Percentiles rank a stretch among this genome's conserved stretches.
Evolutionary conservation across 345 rosid genomes (phyloP).

Genomic region (Jatropha curcas): DNA sequence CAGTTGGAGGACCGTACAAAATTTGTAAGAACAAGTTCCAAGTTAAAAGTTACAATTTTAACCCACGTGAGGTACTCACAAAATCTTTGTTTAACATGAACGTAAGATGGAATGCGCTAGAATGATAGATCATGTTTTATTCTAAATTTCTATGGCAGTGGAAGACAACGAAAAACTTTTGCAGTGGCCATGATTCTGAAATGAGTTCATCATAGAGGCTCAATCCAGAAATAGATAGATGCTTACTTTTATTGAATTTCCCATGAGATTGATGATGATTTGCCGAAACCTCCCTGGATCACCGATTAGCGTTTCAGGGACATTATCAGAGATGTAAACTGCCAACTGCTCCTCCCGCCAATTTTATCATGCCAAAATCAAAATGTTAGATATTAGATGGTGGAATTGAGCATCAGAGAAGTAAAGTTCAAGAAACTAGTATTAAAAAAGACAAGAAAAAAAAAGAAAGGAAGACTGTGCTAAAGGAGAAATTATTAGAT

Average conservation of each 20-base stretch:
- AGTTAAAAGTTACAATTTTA: background rate
- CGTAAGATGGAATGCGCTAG: background rate
- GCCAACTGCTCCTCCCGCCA: conserved; percentile 65
- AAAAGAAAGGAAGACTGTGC: background rate
- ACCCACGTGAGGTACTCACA: background rate
- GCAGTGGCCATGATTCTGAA: background rate
- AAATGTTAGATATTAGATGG: conserved; percentile 14
- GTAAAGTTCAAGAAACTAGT: background rate
- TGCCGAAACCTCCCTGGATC: conserved; percentile 95
- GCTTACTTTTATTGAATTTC: conserved; percentile 89
- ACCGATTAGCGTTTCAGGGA: conserved; percentile 82
- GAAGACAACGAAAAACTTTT: background rate
- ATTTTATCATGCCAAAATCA: conserved; percentile 22
- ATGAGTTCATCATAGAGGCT: background rate
- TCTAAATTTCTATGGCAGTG: background rate
- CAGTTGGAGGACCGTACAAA: background rate
- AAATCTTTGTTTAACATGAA: background rate
- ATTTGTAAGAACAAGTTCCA: background rate
- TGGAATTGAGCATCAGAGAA: background rate
- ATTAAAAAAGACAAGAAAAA: no score
- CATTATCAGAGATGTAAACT: conserved; percentile 75
- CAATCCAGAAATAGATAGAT: conserved; percentile 16
- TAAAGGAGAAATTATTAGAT: background rate
- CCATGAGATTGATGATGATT: conserved; percentile 92
- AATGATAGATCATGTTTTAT: background rate